Conservation (phyloP, 768 basidiomycete genomes). For the Asterophora parasitica region DNA sequence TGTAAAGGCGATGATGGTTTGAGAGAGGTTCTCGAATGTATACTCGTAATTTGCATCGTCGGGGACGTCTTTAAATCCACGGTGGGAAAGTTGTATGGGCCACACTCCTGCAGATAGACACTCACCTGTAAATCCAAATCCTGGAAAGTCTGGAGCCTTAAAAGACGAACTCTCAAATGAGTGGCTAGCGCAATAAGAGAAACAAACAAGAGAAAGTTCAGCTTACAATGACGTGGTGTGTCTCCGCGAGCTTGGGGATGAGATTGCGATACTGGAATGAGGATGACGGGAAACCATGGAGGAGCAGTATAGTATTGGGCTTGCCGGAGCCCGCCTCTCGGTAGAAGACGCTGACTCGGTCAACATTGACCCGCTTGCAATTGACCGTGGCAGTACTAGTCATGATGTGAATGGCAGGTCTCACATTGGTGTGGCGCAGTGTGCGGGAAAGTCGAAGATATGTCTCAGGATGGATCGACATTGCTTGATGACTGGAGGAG, state of each 20-base stretch:
- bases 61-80: constrained; percentile 26
- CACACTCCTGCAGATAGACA: too few relatives aligned
- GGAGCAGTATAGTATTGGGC: constrained; percentile 38
- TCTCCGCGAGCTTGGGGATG: constrained; percentile 34
- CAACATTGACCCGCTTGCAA: constrained; percentile 6
- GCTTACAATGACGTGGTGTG: constrained; percentile 35
- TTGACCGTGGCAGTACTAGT: background rate
- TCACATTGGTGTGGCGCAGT: too few relatives aligned
- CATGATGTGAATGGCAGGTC: too few relatives aligned
- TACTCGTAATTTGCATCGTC: constrained; percentile 31
- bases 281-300: constrained; percentile 48
- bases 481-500: too few relatives aligned
- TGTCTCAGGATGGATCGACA: too few relatives aligned
- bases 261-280: constrained; percentile 46
- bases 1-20: constrained; percentile 37
- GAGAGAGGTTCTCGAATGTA: constrained; percentile 36
- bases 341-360: constrained; percentile 40
- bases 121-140: constrained; percentile 42
- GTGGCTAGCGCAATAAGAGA: background rate
- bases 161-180: background rate
- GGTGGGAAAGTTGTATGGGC: too few relatives aligned
- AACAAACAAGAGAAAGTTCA: background rate
- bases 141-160: constrained; percentile 46
- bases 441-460: too few relatives aligned
- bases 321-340: constrained; percentile 41